Evolutionary conservation across 78 protist genomes (phyloP).

Genomic region (Cavenderia fasciculata): DNA sequence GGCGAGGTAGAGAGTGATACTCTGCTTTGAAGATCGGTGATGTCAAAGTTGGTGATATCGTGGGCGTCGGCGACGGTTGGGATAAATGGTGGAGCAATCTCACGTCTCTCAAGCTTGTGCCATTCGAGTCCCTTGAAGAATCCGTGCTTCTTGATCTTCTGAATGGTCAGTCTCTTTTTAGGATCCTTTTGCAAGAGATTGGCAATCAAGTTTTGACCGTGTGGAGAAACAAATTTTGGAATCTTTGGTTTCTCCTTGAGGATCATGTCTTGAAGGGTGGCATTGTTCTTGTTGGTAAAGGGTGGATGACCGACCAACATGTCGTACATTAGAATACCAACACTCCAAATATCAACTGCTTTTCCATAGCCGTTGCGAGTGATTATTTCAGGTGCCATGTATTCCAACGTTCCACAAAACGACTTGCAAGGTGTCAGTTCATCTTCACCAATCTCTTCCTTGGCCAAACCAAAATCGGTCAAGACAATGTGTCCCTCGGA

Average conservation of each 20-base stretch:
- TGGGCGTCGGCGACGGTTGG: conserved; percentile 22
- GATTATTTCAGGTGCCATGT: conserved; percentile 76
- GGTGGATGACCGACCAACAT: conserved; percentile 88
- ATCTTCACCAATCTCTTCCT: conserved; percentile 44
- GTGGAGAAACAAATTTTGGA: conserved; percentile 50
- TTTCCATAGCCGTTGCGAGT: conserved; percentile 46
- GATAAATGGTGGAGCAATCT: conserved; percentile 47
- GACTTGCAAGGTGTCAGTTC: not conserved
- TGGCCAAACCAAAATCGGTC: conserved; percentile 79
- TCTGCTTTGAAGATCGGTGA: not conserved
- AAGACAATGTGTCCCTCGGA: conserved; percentile 61
- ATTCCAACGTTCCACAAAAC: conserved; percentile 73
- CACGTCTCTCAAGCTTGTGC: conserved; percentile 29
- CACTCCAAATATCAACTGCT: conserved; percentile 91
- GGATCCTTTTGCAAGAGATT: conserved; percentile 80
- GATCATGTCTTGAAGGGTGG: conserved; percentile 20
- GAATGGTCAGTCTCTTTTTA: conserved; percentile 77
- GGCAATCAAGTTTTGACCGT: conserved; percentile 60
- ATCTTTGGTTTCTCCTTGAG: conserved; percentile 44
- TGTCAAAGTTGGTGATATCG: conserved; percentile 47
- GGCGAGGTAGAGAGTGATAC: conserved; percentile 23
- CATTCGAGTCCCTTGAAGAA: conserved; percentile 76
- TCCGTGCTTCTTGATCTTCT: conserved; percentile 75
- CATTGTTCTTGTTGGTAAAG: conserved; percentile 10
- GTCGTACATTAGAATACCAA: conserved; percentile 92